Base-by-base conservation (phyloP, 176 grass and related monocot species). In the Chloris gayana region DNA sequence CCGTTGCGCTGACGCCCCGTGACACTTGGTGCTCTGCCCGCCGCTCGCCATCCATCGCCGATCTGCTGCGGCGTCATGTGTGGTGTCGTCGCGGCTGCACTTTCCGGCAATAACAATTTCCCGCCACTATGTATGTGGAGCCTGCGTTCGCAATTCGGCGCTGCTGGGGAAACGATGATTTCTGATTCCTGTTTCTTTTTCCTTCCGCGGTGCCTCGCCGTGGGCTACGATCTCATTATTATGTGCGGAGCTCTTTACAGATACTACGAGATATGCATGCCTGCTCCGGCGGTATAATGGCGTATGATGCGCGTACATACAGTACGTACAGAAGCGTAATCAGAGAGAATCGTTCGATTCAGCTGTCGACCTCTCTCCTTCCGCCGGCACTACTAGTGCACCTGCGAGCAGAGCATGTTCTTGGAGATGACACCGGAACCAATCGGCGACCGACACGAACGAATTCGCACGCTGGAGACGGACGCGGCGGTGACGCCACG, bases 21-120 rank as follows among this genome's bases (percentile, higher is more conserved):
- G 69, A 51, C 81, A 88, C 86, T 21, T 80, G 86, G 81, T 4
- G 14, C 39, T 49, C 26, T 31, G 50, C 61, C 62, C 38, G 69
- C 81, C 86, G 69, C 86, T 74, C 80, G 60, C 44, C 85, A 70
- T 32, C 39, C 14, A 9, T 58, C 64, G 47, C 18, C 18, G 49
- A 63, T 35, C 32, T 21, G 3, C 37, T 42, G 78, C 51, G 32
- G 79, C 67, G n/a, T 31, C 67, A 60, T 46, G 65, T 61, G 24
- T 17, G 0, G 12, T 29, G 85, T 74, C 58, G 72, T 56, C 29
- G 71, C 14, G 69, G 9, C 0, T 14, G 32, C 1, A 2, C 76
- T 79, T 79, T 79, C 24, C 61, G 26, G 59, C 58, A 13, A 13
- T n/a, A 47, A 47, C 75, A 46, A 58, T 73, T 78, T 65, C 47